phyloP scores from a whole-genome alignment of 495 filamentous ascomycete species.

The Echria macrotheca region DNA sequence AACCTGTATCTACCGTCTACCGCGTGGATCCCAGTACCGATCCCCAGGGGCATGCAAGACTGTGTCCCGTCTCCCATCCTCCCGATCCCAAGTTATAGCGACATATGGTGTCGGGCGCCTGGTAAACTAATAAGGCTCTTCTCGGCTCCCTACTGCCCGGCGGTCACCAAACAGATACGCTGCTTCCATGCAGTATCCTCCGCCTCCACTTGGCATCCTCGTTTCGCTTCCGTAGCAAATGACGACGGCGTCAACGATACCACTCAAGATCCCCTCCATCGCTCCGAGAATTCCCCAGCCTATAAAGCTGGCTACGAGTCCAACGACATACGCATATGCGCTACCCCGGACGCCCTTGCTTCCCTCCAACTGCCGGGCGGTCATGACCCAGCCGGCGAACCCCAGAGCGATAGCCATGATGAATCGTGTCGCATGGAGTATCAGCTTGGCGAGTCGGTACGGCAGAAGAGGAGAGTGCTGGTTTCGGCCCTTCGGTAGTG shows the following conservation, averaged over 20 bases:
- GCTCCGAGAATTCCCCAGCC: constrained; percentile 95
- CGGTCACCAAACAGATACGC: constrained; percentile 71
- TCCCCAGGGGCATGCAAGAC: no score
- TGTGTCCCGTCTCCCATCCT: no score
- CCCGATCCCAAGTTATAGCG: no score
- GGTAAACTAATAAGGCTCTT: constrained; percentile 27
- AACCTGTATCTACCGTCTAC: no score
- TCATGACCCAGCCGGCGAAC: constrained; percentile 96
- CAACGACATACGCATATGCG: constrained; percentile 91
- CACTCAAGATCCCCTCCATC: constrained; percentile 87
- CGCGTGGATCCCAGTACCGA: no score
- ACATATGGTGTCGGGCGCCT: no score
- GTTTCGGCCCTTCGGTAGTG: constrained; percentile 47
- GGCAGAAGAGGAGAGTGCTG: constrained; percentile 47
- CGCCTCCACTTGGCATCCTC: constrained; percentile 56
- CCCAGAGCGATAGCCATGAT: constrained; percentile 86
- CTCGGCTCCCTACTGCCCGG: constrained; percentile 23
- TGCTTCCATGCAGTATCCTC: constrained; percentile 84
- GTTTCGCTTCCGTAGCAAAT: constrained; percentile 92
- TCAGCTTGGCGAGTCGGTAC: constrained; percentile 84
- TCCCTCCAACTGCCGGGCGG: constrained; percentile 64
- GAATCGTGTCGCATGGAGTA: constrained; percentile 82
- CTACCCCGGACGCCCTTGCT: constrained; percentile 56
- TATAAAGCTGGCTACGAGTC: constrained; percentile 83
- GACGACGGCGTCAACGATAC: constrained; percentile 85